Percentiles rank a stretch among this genome's conserved stretches.
These are phyloP conservation scores for Eimeria necatrix DNA, from an alignment of 169 alveolate species.

Conservation along the genomic window DNA sequence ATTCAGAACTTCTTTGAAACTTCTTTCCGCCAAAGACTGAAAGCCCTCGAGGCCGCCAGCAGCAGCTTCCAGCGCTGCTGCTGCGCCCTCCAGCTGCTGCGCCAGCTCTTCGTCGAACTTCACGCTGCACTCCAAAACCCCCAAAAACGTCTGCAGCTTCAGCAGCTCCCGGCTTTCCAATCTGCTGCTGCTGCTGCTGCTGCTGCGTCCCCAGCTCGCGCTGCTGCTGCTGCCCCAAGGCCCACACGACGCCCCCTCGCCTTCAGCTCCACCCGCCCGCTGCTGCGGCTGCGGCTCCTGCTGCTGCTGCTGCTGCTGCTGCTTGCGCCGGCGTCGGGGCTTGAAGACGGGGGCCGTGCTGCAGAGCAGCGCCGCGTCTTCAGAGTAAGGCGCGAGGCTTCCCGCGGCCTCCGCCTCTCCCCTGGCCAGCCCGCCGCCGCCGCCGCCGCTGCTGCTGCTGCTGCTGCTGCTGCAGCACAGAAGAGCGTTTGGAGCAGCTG, in stretches of 20 bases:
- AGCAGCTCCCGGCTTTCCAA: neutral
- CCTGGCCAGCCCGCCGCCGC: neutral
- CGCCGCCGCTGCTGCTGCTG: neutral
- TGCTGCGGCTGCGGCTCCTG: too few relatives aligned
- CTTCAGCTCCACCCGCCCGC: too few relatives aligned
- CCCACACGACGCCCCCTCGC: neutral
- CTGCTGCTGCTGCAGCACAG: neutral
- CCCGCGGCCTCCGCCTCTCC: neutral
- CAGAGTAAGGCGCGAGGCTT: neutral
- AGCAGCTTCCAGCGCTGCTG: neutral
- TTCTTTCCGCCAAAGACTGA: neutral
- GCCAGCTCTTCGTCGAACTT: slow-evolving; percentile 33
- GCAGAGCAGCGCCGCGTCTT: too few relatives aligned
- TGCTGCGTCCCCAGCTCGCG: neutral
- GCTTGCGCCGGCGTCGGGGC: too few relatives aligned
- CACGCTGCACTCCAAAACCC: slow-evolving; percentile 11
- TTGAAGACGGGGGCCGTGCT: too few relatives aligned
- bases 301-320: too few relatives aligned
- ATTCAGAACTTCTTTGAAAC: neutral
- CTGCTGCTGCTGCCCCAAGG: slow-evolving; percentile 18
- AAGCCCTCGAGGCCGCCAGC: neutral
- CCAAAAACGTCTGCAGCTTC: neutral
- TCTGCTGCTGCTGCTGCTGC: neutral
- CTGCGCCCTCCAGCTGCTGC: neutral
- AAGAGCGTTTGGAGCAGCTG: too few relatives aligned